Conservation (phyloP, 768 basidiomycete genomes). For the Calocybe cyanea region DNA sequence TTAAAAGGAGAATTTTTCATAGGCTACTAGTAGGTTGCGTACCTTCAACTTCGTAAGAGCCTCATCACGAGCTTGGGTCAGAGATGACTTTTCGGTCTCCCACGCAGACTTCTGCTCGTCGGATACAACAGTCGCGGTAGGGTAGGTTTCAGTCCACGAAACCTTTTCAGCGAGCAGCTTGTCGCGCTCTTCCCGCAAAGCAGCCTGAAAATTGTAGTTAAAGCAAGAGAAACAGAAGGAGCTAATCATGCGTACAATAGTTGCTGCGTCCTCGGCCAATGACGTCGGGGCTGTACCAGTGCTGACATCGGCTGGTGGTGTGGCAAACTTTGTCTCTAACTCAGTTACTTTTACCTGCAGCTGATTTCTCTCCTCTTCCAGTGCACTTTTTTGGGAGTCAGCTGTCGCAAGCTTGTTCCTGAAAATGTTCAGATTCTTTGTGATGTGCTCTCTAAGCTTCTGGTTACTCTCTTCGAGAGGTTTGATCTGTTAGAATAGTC, state of each 20-base stretch:
- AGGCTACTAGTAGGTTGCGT: not conserved
- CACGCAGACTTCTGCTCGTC: constrained; percentile 35
- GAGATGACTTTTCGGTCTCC: constrained; percentile 59
- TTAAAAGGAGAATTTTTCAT: not conserved
- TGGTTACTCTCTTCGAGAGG: constrained; percentile 40
- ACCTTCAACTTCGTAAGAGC: constrained; percentile 59
- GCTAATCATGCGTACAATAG: constrained; percentile 30
- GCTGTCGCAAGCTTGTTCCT: constrained; percentile 30
- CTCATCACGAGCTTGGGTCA: constrained; percentile 58
- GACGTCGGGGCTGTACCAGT: constrained; percentile 15
- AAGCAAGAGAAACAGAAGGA: not conserved
- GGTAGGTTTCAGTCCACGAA: constrained; percentile 30
- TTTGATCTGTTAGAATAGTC: constrained; percentile 29
- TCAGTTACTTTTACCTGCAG: constrained; percentile 34
- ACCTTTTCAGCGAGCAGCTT: constrained; percentile 59
- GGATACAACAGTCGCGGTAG: constrained; percentile 17
- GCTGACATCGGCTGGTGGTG: constrained; percentile 24
- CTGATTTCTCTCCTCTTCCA: constrained; percentile 34
- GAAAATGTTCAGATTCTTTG: constrained; percentile 27
- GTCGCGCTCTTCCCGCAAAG: constrained; percentile 58
- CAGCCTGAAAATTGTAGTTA: constrained; percentile 33
- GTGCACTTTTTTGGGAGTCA: constrained; percentile 31
- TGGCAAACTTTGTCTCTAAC: constrained; percentile 32
- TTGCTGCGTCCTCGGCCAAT: constrained; percentile 26
- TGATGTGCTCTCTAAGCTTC: constrained; percentile 27